Base-by-base conservation (phyloP, 176 grass and related monocot species). In the Phragmites australis region DNA sequence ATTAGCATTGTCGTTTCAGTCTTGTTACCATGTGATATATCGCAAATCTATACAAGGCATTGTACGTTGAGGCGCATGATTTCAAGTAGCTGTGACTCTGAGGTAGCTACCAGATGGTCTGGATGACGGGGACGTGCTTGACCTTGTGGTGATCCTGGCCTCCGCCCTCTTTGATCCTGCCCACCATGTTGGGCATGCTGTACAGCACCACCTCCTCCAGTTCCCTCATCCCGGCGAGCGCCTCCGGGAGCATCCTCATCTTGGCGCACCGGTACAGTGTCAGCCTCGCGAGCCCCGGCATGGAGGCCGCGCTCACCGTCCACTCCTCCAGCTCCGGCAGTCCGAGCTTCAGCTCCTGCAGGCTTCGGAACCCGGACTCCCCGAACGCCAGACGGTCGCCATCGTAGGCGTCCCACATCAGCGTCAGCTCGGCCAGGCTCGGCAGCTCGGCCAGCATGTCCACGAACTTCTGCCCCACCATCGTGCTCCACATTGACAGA, bases 141-240 rank as follows among this genome's bases (percentile, higher is more conserved):
- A 88, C 37, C 75, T 88, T 88, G 59, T 88, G 81, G 68, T 84
- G 76, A 51, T 88, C 86, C 50, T 44, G 9, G 4, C 86, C 86
- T 45, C 74, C 63, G 8, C 17, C 65, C 31, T 86, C 78, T 47
- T 76, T 68, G 69, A 90, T 84, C 72, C 78, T 86, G 19, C 32
- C n/a, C 57, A 87, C 85, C 54, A 90, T 87, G 60, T 53, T 8
- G 1, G 80, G 75, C 88, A 91, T 91, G 27, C 67, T 58, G 76
- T 77, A 84, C 42, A 91, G 48, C 68, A 80, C 80, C 25, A 91
- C 25, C 85, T 91, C 89, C 86, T 91, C 68, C 19, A 91, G 89
- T 32, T 90, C 79, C 73, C 4, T 29, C 81, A 84, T 83, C 43
- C 72, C 82, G 32, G 63, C 57, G 40, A 91, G 61, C 16, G 76